Conservation (phyloP, 2,329 filamentous ascomycete species). For the Penicillium sp. region DNA sequence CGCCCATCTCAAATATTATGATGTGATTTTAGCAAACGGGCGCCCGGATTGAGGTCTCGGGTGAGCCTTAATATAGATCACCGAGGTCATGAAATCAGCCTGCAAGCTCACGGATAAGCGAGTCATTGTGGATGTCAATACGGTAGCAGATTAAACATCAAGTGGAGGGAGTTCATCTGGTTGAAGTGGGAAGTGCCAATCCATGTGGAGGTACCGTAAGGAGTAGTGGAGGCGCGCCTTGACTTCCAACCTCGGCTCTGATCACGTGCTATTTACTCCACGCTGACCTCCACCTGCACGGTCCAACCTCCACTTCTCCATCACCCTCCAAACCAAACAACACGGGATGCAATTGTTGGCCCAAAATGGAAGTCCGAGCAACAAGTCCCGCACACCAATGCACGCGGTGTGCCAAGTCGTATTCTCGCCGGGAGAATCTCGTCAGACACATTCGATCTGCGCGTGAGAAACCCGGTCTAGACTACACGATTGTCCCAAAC, state of each 20-base stretch:
- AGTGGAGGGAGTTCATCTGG: not conserved
- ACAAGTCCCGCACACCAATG: not conserved
- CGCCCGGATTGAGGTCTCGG: not conserved
- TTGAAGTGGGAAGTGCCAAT: not conserved
- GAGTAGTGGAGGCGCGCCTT: too few relatives aligned
- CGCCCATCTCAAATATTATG: not conserved
- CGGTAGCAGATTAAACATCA: not conserved
- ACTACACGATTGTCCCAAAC: not conserved
- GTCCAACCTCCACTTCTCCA: not conserved
- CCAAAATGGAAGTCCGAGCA: not conserved
- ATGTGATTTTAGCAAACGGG: not conserved
- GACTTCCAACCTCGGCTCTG: not conserved
- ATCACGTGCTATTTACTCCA: not conserved
- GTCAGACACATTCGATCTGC: constrained; percentile 6
- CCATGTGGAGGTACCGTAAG: not conserved
- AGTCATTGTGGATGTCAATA: not conserved
- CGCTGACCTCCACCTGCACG: not conserved
- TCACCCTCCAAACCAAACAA: not conserved
- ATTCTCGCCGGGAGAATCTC: constrained; percentile 8
- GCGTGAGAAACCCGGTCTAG: constrained; percentile 1
- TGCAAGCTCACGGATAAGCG: not conserved
- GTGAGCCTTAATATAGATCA: not conserved
- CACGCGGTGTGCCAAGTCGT: constrained; percentile 2
- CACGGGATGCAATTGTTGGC: not conserved
- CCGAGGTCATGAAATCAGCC: not conserved